These are phyloP conservation scores for Quercus agrifolia DNA, from an alignment of 306 rosid species.

Conservation along the genomic window DNA sequence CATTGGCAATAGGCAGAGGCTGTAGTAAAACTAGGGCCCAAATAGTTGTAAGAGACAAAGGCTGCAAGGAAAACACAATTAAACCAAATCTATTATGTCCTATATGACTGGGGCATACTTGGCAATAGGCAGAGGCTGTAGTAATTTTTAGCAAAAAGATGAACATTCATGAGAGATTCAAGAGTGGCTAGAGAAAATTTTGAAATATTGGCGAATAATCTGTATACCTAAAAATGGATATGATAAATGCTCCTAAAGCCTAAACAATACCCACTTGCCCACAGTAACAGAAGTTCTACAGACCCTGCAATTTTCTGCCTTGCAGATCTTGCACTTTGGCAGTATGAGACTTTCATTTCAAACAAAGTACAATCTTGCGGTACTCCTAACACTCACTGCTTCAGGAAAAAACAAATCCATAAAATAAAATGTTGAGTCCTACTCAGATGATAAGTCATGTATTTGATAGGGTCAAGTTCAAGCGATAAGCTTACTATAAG, in stretches of 20 bases:
- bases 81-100: neutral
- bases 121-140: neutral
- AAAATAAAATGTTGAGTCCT: neutral
- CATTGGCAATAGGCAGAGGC: too few species aligned
- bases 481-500: neutral
- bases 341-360: neutral
- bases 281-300: too few species aligned
- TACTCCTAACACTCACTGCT: neutral
- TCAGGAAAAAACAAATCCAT: neutral
- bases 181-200: neutral
- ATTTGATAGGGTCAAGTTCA: neutral
- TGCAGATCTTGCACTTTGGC: too few species aligned
- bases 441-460: neutral
- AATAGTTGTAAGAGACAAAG: too few species aligned
- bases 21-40: too few species aligned
- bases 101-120: neutral
- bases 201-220: neutral
- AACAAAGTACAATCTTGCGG: neutral
- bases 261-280: too few species aligned
- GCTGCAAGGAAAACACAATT: too few species aligned
- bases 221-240: too few species aligned
- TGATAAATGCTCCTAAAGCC: too few species aligned
- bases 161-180: neutral
- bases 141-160: too few species aligned
- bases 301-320: too few species aligned